These are phyloP conservation scores for Dorcoceras hygrometricum DNA, from an alignment of 257 asterid genomes.

Conservation along the genomic window DNA sequence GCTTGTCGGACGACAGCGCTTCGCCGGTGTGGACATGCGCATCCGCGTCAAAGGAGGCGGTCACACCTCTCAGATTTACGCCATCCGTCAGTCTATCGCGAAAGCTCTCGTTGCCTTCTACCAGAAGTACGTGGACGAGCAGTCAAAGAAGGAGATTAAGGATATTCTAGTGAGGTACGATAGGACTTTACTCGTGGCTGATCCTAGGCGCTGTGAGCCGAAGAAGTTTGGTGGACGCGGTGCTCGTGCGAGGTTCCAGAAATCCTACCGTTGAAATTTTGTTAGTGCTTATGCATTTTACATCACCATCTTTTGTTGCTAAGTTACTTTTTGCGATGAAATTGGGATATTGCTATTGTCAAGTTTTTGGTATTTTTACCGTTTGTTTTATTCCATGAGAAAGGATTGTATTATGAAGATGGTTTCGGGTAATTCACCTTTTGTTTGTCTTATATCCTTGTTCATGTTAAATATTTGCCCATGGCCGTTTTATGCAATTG, in stretches of 20 bases:
- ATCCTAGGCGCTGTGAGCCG: constrained; percentile 88
- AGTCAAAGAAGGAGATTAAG: constrained; percentile 79
- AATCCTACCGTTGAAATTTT: constrained; percentile 53
- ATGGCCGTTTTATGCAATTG: too few relatives aligned
- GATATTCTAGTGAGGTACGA: constrained; percentile 67
- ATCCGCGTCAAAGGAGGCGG: constrained; percentile 82
- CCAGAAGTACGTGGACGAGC: constrained; percentile 82
- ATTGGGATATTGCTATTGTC: constrained; percentile 3
- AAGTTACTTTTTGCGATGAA: constrained; percentile 13
- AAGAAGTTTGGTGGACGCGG: constrained; percentile 97
- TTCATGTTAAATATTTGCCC: not conserved
- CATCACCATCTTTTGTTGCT: not conserved
- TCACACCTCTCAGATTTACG: constrained; percentile 79
- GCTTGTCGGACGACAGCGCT: constrained; percentile 67
- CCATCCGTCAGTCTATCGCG: constrained; percentile 72
- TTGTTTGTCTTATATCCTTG: not conserved
- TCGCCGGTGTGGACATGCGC: constrained; percentile 76
- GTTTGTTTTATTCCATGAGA: not conserved
- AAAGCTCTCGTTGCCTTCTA: constrained; percentile 72
- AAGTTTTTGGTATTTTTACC: constrained; percentile 10
- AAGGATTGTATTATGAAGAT: not conserved
- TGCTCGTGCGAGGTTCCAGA: constrained; percentile 86
- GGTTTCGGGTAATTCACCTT: not conserved
- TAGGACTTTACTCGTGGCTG: constrained; percentile 81
- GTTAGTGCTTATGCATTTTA: constrained; percentile 13